Conservation (phyloP, 2,329 filamentous ascomycete genomes). For the Colletotrichum somersetense region DNA sequence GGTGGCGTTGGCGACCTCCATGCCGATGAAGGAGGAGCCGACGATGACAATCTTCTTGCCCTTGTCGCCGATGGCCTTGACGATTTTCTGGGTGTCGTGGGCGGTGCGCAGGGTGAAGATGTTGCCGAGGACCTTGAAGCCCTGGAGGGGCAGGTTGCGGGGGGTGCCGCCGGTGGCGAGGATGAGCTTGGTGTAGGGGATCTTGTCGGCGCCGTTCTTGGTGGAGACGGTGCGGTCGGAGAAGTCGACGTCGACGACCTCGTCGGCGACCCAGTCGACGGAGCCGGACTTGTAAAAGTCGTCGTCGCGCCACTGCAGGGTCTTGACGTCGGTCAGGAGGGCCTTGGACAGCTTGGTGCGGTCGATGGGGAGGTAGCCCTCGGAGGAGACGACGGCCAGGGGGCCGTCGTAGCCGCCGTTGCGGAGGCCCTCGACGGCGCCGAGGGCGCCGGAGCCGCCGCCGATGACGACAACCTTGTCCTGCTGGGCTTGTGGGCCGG, state of each 20-base stretch:
- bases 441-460: constrained; percentile 86
- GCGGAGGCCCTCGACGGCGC: constrained; percentile 84
- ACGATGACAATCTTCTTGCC: constrained; percentile 93
- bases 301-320: constrained; percentile 81
- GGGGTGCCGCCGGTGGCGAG: constrained; percentile 89
- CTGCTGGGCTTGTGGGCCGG: constrained; percentile 58
- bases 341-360: constrained; percentile 96
- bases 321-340: constrained; percentile 82
- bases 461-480: constrained; percentile 88
- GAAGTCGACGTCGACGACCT: constrained; percentile 84
- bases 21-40: constrained; percentile 96
- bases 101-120: constrained; percentile 87
- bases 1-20: constrained; percentile 93
- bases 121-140: constrained; percentile 88
- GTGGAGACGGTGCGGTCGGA: constrained; percentile 79
- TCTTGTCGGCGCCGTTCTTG: constrained; percentile 73
- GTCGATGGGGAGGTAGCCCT: constrained; percentile 90
- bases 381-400: constrained; percentile 86
- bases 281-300: constrained; percentile 79
- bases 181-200: constrained; percentile 87
- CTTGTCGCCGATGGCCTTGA: constrained; percentile 82
- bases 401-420: constrained; percentile 83
- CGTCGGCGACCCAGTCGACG: constrained; percentile 69
- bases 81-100: constrained; percentile 82
- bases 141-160: constrained; percentile 80